phyloP scores from a whole-genome alignment of 2,329 filamentous ascomycete genomes.

The Cladophialophora psammophila region DNA sequence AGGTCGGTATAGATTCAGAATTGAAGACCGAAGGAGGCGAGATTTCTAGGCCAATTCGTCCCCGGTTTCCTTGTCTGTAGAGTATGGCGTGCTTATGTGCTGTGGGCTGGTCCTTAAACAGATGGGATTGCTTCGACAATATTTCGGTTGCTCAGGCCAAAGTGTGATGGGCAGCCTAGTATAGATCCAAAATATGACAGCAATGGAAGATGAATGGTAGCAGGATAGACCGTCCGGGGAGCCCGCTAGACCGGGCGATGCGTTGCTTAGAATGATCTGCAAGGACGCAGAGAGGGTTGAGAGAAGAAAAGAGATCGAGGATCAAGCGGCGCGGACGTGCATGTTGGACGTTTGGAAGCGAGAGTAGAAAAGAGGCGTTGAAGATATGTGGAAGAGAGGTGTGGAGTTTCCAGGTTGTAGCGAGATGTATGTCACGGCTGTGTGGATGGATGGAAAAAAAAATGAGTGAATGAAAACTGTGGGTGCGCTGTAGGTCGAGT shows the following conservation, averaged over 20 bases:
- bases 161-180: background rate
- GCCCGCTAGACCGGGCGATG: slow-evolving; percentile 2
- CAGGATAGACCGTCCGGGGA: slow-evolving; percentile 4
- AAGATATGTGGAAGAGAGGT: slow-evolving; percentile 8
- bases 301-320: slow-evolving; percentile 18
- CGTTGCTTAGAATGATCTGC: slow-evolving; percentile 23
- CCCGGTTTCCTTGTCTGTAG: background rate
- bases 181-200: slow-evolving; percentile 11
- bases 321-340: slow-evolving; percentile 7
- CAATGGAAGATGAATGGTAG: slow-evolving; percentile 13
- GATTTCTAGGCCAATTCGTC: background rate
- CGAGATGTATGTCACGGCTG: slow-evolving; percentile 11
- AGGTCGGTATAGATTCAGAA: slow-evolving; percentile 2
- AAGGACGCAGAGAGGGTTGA: slow-evolving; percentile 8
- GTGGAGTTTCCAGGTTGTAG: slow-evolving; percentile 13
- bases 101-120: background rate
- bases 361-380: slow-evolving; percentile 2
- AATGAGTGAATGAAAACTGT: slow-evolving; percentile 8
- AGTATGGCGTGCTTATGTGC: background rate
- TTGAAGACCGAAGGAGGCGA: background rate
- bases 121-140: slow-evolving; percentile 3
- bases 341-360: slow-evolving; percentile 13
- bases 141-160: slow-evolving; percentile 11
- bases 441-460: slow-evolving; percentile 19
- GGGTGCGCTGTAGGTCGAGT: slow-evolving; percentile 9